Evolutionary conservation across 2,329 filamentous ascomycete species (phyloP).

Genomic region (Epichloe brachyelytri): DNA sequence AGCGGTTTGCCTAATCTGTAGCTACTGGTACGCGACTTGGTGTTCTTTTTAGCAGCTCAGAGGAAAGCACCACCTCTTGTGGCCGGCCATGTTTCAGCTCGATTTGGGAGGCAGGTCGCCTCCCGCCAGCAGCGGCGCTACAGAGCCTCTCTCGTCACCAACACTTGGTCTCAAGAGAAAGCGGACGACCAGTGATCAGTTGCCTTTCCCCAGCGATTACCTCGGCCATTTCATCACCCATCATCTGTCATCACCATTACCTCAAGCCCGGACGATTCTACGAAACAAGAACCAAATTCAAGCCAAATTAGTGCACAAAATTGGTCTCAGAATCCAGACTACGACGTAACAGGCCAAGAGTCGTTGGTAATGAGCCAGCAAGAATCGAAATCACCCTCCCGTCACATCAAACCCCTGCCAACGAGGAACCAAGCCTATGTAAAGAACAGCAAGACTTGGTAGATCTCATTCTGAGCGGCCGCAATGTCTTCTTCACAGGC

Average conservation of each 20-base stretch:
- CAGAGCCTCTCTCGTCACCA: background rate
- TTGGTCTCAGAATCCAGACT: background rate
- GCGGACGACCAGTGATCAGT: background rate
- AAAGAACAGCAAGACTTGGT: constrained; percentile 14
- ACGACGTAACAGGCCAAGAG: background rate
- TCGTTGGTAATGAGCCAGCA: background rate
- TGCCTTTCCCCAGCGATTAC: background rate
- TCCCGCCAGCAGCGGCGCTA: background rate
- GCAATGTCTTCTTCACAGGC: constrained; percentile 52
- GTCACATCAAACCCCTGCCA: background rate
- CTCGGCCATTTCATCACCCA: background rate
- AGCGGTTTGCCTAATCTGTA: no score
- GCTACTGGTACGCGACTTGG: no score
- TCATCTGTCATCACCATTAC: background rate
- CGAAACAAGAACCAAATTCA: background rate
- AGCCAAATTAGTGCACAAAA: background rate
- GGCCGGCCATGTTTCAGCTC: background rate
- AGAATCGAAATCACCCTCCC: background rate
- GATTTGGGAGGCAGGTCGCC: background rate
- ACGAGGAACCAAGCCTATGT: background rate
- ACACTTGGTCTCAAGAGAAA: background rate
- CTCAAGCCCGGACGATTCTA: background rate
- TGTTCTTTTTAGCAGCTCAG: background rate
- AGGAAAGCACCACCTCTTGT: background rate
- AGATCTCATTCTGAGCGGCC: constrained; percentile 34